phyloP scores from a whole-genome alignment of 2,329 filamentous ascomycete species.

The Orbilia ellipsospora region DNA sequence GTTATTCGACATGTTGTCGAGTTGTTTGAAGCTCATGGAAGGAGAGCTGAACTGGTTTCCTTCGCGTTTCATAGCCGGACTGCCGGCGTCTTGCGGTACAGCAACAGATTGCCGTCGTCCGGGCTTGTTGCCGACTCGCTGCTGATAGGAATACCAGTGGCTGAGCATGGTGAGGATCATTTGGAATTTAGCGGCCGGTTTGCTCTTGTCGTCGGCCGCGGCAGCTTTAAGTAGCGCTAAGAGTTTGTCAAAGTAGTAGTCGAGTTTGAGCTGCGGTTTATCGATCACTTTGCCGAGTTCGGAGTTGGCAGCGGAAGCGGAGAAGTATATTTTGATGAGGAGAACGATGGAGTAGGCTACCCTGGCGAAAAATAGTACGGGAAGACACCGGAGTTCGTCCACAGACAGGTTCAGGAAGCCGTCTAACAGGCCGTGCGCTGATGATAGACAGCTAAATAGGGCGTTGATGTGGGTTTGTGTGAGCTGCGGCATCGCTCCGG shows the following conservation, averaged over 20 bases:
- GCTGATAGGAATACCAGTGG: constrained; percentile 63
- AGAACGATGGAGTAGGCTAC: constrained; percentile 70
- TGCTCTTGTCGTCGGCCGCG: constrained; percentile 70
- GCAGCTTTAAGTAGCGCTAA: constrained; percentile 75
- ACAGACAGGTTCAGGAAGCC: constrained; percentile 73
- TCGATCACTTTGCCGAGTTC: constrained; percentile 67
- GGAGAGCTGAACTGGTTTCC: constrained; percentile 37
- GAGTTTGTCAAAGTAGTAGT: constrained; percentile 73
- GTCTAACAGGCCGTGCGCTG: constrained; percentile 75
- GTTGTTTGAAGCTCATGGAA: constrained; percentile 41
- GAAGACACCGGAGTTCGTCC: constrained; percentile 69
- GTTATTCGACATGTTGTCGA: constrained; percentile 36
- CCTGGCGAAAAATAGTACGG: constrained; percentile 68
- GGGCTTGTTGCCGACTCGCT: constrained; percentile 29
- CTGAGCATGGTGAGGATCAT: constrained; percentile 65
- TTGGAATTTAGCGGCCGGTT: constrained; percentile 63
- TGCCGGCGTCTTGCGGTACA: constrained; percentile 45
- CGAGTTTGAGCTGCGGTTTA: constrained; percentile 65
- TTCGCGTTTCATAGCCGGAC: constrained; percentile 15
- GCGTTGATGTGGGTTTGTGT: constrained; percentile 74
- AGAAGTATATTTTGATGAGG: constrained; percentile 71
- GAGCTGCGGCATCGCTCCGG: constrained; percentile 59
- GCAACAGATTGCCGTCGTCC: constrained; percentile 31
- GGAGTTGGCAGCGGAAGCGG: constrained; percentile 65
- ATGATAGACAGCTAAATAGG: constrained; percentile 73